These are phyloP conservation scores for Phaseolus lunatus DNA, from an alignment of 306 rosid genomes.

Conservation along the genomic window DNA sequence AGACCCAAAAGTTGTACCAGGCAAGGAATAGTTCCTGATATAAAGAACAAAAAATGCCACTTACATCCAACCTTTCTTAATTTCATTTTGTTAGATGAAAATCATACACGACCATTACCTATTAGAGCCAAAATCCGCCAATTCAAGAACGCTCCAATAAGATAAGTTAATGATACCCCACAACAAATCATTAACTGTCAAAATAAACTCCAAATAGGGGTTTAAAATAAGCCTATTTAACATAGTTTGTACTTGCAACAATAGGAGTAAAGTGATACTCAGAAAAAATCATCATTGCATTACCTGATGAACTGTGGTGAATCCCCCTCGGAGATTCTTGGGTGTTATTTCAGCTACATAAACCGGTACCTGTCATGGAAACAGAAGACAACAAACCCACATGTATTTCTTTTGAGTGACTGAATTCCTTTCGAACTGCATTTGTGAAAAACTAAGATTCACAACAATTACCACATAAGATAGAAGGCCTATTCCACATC, in stretches of 20 bases:
- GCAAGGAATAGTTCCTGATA: slow-evolving; percentile 69
- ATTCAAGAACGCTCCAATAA: slow-evolving; percentile 64
- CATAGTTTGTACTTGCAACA: slow-evolving; percentile 8
- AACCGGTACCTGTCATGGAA: slow-evolving; percentile 66
- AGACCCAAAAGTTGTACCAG: slow-evolving; percentile 69
- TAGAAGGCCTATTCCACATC: slow-evolving; percentile 87
- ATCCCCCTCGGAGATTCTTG: slow-evolving; percentile 73
- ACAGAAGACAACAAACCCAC: slow-evolving; percentile 12
- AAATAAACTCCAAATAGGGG: slow-evolving; percentile 35
- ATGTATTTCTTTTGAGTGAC: not conserved
- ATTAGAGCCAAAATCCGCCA: slow-evolving; percentile 69
- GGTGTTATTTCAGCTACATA: slow-evolving; percentile 83
- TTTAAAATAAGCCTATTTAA: slow-evolving; percentile 3
- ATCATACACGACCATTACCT: slow-evolving; percentile 48
- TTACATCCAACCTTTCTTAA: not conserved
- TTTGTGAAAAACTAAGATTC: slow-evolving; percentile 26
- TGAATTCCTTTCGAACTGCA: slow-evolving; percentile 21
- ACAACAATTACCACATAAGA: slow-evolving; percentile 78
- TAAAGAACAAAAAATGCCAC: slow-evolving; percentile 17
- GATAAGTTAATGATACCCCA: slow-evolving; percentile 71
- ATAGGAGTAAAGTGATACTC: slow-evolving; percentile 30
- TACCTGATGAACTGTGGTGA: slow-evolving; percentile 75
- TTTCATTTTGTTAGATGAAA: slow-evolving; percentile 30
- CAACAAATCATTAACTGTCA: slow-evolving; percentile 70
- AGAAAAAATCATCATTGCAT: slow-evolving; percentile 33